Conservation (phyloP, 768 basidiomycete genomes). For the Crucibulum laeve region DNA sequence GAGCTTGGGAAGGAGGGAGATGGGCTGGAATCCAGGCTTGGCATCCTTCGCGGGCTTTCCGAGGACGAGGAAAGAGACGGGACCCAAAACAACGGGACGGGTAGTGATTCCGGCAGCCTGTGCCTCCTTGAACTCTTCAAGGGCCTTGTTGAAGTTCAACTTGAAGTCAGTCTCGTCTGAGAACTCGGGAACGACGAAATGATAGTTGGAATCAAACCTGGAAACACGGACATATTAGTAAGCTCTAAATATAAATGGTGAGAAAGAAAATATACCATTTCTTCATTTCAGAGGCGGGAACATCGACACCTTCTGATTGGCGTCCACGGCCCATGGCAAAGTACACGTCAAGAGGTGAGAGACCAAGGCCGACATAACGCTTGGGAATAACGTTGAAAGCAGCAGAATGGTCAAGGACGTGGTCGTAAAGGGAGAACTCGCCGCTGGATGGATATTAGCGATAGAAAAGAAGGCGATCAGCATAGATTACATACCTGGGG, state of each 20-base stretch:
- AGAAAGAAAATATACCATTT: slow-evolving; percentile 71
- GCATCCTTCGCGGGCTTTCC: slow-evolving; percentile 90
- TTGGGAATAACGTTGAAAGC: slow-evolving; percentile 96
- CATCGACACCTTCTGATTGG: slow-evolving; percentile 91
- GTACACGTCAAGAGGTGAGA: slow-evolving; percentile 91
- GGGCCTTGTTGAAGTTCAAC: slow-evolving; percentile 91
- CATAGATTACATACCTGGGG: slow-evolving; percentile 64
- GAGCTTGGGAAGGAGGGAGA: slow-evolving; percentile 85
- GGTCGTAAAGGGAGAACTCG: slow-evolving; percentile 98
- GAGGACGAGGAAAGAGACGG: slow-evolving; percentile 91
- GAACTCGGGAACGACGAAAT: slow-evolving; percentile 97
- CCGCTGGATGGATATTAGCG: slow-evolving; percentile 52
- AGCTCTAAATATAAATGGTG: not conserved
- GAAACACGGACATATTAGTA: slow-evolving; percentile 7
- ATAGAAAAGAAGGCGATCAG: slow-evolving; percentile 11
- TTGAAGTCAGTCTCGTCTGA: slow-evolving; percentile 90
- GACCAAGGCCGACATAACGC: slow-evolving; percentile 82
- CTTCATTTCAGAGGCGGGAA: slow-evolving; percentile 98
- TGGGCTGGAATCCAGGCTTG: slow-evolving; percentile 79
- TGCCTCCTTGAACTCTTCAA: slow-evolving; percentile 93
- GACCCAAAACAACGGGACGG: slow-evolving; percentile 94
- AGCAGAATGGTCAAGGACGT: slow-evolving; percentile 95
- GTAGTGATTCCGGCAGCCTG: slow-evolving; percentile 84
- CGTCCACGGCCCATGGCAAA: slow-evolving; percentile 99
- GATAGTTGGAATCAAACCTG: slow-evolving; percentile 99